Evolutionary conservation across 495 filamentous ascomycete species (phyloP).

Genomic region (Penicillium bialowiezense): DNA sequence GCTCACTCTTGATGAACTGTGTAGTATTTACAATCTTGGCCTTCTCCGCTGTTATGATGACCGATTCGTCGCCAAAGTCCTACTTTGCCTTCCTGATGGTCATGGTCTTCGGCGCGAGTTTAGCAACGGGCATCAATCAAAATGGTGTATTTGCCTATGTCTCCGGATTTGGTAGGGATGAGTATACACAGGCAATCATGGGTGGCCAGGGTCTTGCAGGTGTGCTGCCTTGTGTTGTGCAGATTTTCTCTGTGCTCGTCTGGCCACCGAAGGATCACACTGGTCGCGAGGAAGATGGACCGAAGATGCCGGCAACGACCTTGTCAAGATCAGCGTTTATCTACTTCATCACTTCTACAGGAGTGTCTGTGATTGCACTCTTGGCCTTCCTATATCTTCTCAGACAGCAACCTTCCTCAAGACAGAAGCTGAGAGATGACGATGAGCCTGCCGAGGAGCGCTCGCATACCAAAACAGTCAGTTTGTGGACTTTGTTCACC

Average conservation of each 20-base stretch:
- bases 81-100: constrained; percentile 82
- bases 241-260: constrained; percentile 75
- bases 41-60: constrained; percentile 69
- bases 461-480: constrained; percentile 48
- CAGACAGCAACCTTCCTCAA: constrained; percentile 26
- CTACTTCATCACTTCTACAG: constrained; percentile 88
- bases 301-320: constrained; percentile 30
- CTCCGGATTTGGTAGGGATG: constrained; percentile 72
- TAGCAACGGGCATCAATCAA: constrained; percentile 81
- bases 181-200: constrained; percentile 97
- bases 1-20: constrained; percentile 70
- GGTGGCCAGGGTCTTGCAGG: constrained; percentile 89
- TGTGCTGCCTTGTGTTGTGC: constrained; percentile 83
- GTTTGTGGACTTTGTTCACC: constrained; percentile 61
- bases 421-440: constrained; percentile 12
- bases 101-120: constrained; percentile 75
- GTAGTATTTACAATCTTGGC: constrained; percentile 71
- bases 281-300: constrained; percentile 6
- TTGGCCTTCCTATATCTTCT: constrained; percentile 62
- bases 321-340: constrained; percentile 71
- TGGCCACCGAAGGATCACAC: constrained; percentile 42
- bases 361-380: constrained; percentile 54
- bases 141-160: constrained; percentile 95
- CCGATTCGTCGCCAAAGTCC: constrained; percentile 50
- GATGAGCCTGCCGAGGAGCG: constrained; percentile 16